Percentiles rank a stretch among this genome's conserved stretches.
Conservation (phyloP, 2,329 filamentous ascomycete genomes). For the Aspergillus carbonarius region DNA sequence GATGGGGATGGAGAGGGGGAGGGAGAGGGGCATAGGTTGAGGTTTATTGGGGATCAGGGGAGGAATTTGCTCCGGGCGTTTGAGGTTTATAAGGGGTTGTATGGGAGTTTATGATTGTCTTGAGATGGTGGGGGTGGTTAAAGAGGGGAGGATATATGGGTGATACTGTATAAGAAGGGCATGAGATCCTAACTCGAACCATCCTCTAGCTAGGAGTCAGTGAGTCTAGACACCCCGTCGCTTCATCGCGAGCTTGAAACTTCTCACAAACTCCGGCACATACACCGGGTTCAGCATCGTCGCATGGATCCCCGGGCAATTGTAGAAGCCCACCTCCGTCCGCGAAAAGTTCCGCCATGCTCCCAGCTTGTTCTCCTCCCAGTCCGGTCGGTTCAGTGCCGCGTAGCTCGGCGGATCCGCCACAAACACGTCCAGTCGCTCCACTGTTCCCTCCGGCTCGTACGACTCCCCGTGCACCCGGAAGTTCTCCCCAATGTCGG, state of each 20-base stretch:
- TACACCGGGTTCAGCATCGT: conserved; percentile 8
- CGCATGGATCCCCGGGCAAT: conserved; percentile 4
- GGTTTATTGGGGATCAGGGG: conserved; percentile 24
- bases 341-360: conserved; percentile 7
- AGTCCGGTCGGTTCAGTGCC: conserved; percentile 1
- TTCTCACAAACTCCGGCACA: conserved; percentile 1
- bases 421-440: conserved; percentile 10
- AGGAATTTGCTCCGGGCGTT: conserved; percentile 26
- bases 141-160: background rate
- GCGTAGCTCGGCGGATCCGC: conserved; percentile 8
- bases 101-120: background rate
- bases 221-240: background rate
- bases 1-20: background rate
- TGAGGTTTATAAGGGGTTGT: background rate
- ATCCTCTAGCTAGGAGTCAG: too few relatives aligned
- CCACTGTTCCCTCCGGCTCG: conserved; percentile 2
- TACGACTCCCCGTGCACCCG: background rate
- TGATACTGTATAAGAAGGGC: too few relatives aligned
- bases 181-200: too few relatives aligned
- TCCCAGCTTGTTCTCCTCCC: conserved; percentile 5
- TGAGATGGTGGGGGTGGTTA: background rate
- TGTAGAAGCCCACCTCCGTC: background rate
- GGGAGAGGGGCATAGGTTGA: conserved; percentile 14
- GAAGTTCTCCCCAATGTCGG: conserved; percentile 6
- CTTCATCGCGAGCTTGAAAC: background rate